Evolutionary conservation across 371 early-diverging fungal species (phyloP).

Genomic region (Saksenaea vasiformis): DNA sequence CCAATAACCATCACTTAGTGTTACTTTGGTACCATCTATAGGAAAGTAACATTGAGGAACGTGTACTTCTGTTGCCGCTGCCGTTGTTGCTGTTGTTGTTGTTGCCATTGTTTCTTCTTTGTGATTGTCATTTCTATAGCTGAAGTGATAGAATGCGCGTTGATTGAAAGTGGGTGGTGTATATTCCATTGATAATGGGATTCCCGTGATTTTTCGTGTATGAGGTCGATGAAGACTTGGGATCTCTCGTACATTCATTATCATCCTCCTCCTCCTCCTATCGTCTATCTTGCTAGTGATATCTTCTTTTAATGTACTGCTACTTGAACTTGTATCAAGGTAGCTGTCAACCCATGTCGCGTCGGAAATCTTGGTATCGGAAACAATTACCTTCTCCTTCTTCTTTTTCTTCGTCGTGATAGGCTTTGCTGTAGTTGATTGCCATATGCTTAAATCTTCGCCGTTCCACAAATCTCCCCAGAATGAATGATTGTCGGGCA

Average conservation of each 20-base stretch:
- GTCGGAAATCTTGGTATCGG: constrained; percentile 6
- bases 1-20: constrained; percentile 16
- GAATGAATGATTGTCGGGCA: constrained; percentile 55
- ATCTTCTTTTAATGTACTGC: constrained; percentile 1
- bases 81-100: too few species aligned
- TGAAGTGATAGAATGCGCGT: constrained; percentile 26
- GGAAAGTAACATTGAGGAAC: constrained; percentile 48
- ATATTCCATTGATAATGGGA: constrained; percentile 29
- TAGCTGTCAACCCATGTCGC: neutral
- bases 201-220: constrained; percentile 33
- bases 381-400: neutral
- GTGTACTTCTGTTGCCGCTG: constrained; percentile 42
- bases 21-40: constrained; percentile 2
- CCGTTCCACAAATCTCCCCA: constrained; percentile 79
- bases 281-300: neutral
- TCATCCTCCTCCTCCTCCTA: neutral
- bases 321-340: neutral
- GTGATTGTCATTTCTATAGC: constrained; percentile 8
- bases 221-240: constrained; percentile 42
- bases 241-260: constrained; percentile 27
- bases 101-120: too few species aligned
- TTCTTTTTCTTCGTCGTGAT: too few species aligned
- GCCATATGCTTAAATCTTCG: constrained; percentile 66
- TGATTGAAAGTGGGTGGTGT: constrained; percentile 27
- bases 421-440: constrained; percentile 4